Conservation (phyloP, 768 basidiomycete genomes). For the Austroboletus festivus region DNA sequence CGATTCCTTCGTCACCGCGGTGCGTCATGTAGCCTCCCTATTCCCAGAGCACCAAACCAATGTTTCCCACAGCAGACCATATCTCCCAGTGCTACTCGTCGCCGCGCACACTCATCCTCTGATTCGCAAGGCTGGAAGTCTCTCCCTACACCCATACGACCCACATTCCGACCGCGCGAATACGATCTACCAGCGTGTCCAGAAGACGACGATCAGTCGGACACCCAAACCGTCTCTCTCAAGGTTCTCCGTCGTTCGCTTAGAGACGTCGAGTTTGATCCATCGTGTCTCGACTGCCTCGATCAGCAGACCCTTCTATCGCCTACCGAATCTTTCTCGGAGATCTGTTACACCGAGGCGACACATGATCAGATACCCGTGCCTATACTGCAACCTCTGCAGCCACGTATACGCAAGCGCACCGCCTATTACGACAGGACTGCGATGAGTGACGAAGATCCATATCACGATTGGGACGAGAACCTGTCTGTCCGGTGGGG, state of each 20-base stretch:
- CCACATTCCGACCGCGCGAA: slow-evolving; percentile 34
- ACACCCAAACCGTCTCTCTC: slow-evolving; percentile 28
- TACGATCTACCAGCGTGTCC: slow-evolving; percentile 27
- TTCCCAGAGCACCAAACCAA: not conserved
- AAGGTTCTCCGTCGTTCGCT: slow-evolving; percentile 34
- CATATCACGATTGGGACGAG: slow-evolving; percentile 35
- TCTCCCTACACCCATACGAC: slow-evolving; percentile 33
- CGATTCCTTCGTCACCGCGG: slow-evolving; percentile 23
- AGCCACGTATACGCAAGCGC: slow-evolving; percentile 32
- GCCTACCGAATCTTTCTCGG: slow-evolving; percentile 41
- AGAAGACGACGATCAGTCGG: slow-evolving; percentile 28
- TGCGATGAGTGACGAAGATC: slow-evolving; percentile 34
- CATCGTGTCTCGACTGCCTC: slow-evolving; percentile 39
- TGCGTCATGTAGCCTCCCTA: slow-evolving; percentile 3
- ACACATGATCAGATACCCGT: slow-evolving; percentile 33
- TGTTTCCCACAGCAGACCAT: slow-evolving; percentile 13
- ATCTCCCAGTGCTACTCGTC: slow-evolving; percentile 16
- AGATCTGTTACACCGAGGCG: slow-evolving; percentile 41
- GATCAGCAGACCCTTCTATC: slow-evolving; percentile 41
- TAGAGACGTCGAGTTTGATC: slow-evolving; percentile 38
- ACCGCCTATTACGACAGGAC: slow-evolving; percentile 29
- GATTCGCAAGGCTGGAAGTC: slow-evolving; percentile 33
- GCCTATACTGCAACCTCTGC: slow-evolving; percentile 29
- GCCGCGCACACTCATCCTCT: slow-evolving; percentile 33
- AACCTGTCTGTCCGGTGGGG: slow-evolving; percentile 30